Evolutionary conservation across 2,329 filamentous ascomycete genomes (phyloP).

Genomic region (Nigrograna mackinnonii): DNA sequence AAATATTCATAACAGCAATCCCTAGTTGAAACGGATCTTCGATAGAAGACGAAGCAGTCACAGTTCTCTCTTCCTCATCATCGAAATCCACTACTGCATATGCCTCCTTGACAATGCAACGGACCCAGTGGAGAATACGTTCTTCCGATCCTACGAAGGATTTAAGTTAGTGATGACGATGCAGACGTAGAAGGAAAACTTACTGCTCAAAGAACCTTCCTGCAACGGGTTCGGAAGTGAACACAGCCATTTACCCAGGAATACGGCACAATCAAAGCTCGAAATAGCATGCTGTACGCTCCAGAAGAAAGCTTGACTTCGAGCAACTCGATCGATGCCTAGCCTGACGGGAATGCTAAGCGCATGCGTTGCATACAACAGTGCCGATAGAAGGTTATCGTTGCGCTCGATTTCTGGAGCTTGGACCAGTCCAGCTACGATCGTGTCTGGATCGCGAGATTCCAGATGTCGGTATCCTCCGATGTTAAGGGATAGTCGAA

Average conservation of each 20-base stretch:
- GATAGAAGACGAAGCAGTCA: constrained; percentile 13
- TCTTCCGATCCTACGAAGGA: constrained; percentile 37
- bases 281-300: constrained; percentile 60
- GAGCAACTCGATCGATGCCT: constrained; percentile 58
- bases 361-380: constrained; percentile 59
- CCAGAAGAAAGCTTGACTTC: constrained; percentile 61
- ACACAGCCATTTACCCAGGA: constrained; percentile 56
- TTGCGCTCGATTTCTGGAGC: constrained; percentile 51
- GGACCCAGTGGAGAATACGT: constrained; percentile 52
- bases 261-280: constrained; percentile 58
- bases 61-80: constrained; percentile 16
- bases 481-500: constrained; percentile 51
- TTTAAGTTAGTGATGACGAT: not conserved
- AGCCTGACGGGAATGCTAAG: constrained; percentile 60
- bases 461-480: constrained; percentile 50
- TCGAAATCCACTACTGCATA: constrained; percentile 40
- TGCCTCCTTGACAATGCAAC: constrained; percentile 52
- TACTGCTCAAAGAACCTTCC: constrained; percentile 18
- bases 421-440: constrained; percentile 43
- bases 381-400: constrained; percentile 52
- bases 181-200: no score
- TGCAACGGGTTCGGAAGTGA: constrained; percentile 23
- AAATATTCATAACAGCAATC: constrained; percentile 48
- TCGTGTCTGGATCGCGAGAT: constrained; percentile 46
- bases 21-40: constrained; percentile 37